Evolutionary conservation across 2,329 filamentous ascomycete genomes (phyloP), one percentile per base, ranked within the genome.

Genomic region (Clonostachys chloroleuca): DNA sequence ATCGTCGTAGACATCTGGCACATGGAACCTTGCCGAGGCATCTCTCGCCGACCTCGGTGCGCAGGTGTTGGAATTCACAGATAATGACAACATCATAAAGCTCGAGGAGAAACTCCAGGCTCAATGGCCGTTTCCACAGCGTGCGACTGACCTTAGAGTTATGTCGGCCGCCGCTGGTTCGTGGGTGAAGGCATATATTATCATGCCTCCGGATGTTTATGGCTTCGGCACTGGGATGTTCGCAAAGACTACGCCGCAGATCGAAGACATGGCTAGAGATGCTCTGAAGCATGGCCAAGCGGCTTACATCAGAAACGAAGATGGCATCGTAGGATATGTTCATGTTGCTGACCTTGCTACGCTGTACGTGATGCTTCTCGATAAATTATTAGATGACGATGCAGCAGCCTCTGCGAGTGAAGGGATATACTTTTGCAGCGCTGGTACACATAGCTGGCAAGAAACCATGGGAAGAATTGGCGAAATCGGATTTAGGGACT

Each of bases 171-270:
- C 70, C 3, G 51, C 69, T 14, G 57, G 61, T n/a, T 40, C 61
- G 0, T 63, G 65, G 4, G 66, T 80, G 3, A 67, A 67, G 47
- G 72, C 74, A 0, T 60, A 70, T 41, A 63, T 75, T 42, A 59
- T 79, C 42, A 73, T 73, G 65, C 60, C 65, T 1, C 72, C 72
- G 1, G 64, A 66, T 5, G 72, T 79, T 42, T 80, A 70, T 53
- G 75, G 75, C 18, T 49, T 52, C 2, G 71, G 73, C 9, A 62
- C 58, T 1, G 73, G 72, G 2, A 52, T 63, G 0, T 75, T 72
- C 54, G 69, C 74, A 37, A 58, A 51, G 9, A 50, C 53, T 1
- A 66, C 66, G 12, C 61, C 69, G 16, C 67, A 74, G 50, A 60
- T 74, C 17, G 67, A 53, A n/a, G 53, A 49, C 12, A 51, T 68